Percentiles rank a stretch among this genome's conserved stretches.
Conservation (phyloP, 2,329 filamentous ascomycete species). For the Aspergillaceae sp. region DNA sequence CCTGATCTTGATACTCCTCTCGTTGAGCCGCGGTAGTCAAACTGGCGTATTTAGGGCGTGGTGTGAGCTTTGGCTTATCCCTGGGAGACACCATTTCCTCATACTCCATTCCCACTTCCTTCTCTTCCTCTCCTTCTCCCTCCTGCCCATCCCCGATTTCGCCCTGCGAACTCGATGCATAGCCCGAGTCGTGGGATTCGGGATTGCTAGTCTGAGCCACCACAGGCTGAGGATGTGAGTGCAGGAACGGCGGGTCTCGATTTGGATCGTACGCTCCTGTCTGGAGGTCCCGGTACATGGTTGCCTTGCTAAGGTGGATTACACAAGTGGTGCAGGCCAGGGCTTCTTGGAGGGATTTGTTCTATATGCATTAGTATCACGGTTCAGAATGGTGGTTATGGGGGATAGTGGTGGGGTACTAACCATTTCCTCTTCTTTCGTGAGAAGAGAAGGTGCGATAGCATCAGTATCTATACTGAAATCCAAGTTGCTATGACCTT, state of each 20-base stretch:
- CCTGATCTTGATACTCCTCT: background rate
- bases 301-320: slow-evolving; percentile 8
- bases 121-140: background rate
- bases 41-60: background rate
- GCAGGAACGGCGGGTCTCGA: slow-evolving; percentile 14
- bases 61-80: background rate
- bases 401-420: background rate
- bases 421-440: background rate
- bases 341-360: slow-evolving; percentile 16
- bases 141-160: too few relatives aligned
- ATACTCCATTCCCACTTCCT: slow-evolving; percentile 8
- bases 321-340: slow-evolving; percentile 17
- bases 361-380: slow-evolving; percentile 1
- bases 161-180: slow-evolving; percentile 4
- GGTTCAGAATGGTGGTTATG: too few relatives aligned
- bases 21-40: background rate
- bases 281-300: slow-evolving; percentile 11
- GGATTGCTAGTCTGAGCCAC: slow-evolving; percentile 3
- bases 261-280: slow-evolving; percentile 9
- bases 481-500: too few relatives aligned
- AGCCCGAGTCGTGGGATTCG: slow-evolving; percentile 5
- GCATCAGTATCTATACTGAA: too few relatives aligned
- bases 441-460: too few relatives aligned
- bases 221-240: background rate
- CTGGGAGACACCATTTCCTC: background rate